phyloP scores from a whole-genome alignment of 2,329 filamentous ascomycete genomes.

The Clarireedia homoeocarpa region DNA sequence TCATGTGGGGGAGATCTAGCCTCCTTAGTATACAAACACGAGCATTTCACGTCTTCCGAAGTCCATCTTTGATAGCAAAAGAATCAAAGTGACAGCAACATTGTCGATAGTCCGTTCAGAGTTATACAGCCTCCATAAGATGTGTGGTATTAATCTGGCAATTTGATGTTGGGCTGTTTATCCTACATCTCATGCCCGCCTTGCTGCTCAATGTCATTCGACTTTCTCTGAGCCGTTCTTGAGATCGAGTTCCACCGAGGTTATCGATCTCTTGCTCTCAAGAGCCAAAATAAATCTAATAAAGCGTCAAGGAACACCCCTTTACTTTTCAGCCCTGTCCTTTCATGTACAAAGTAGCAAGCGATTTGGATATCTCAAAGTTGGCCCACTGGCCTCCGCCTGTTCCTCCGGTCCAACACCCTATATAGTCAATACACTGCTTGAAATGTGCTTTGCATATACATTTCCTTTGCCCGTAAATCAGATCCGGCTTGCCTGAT shows the following conservation, averaged over 20 bases:
- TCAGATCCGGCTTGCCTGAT: neutral
- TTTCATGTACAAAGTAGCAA: slow-evolving; percentile 23
- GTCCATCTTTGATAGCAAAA: too few relatives aligned
- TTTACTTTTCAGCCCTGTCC: slow-evolving; percentile 23
- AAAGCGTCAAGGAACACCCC: slow-evolving; percentile 20
- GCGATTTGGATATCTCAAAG: slow-evolving; percentile 11
- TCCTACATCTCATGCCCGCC: slow-evolving; percentile 23
- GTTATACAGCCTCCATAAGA: slow-evolving; percentile 4
- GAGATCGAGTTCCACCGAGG: slow-evolving; percentile 14
- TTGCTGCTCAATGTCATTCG: slow-evolving; percentile 13
- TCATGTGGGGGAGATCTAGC: neutral
- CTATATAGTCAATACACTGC: slow-evolving; percentile 26
- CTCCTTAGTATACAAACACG: neutral
- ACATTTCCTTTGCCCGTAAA: neutral
- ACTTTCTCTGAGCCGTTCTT: neutral
- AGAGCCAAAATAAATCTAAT: slow-evolving; percentile 27
- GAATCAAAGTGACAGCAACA: neutral
- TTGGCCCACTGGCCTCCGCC: slow-evolving; percentile 12
- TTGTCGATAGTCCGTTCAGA: neutral
- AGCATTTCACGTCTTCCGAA: too few relatives aligned
- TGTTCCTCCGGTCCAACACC: slow-evolving; percentile 17
- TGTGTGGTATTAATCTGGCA: slow-evolving; percentile 11
- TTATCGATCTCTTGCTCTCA: slow-evolving; percentile 19
- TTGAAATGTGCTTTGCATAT: slow-evolving; percentile 15
- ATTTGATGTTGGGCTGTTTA: slow-evolving; percentile 21